Base-by-base conservation (phyloP, 202 grass and related monocot species). In the Cymbopogon flexuosus region DNA sequence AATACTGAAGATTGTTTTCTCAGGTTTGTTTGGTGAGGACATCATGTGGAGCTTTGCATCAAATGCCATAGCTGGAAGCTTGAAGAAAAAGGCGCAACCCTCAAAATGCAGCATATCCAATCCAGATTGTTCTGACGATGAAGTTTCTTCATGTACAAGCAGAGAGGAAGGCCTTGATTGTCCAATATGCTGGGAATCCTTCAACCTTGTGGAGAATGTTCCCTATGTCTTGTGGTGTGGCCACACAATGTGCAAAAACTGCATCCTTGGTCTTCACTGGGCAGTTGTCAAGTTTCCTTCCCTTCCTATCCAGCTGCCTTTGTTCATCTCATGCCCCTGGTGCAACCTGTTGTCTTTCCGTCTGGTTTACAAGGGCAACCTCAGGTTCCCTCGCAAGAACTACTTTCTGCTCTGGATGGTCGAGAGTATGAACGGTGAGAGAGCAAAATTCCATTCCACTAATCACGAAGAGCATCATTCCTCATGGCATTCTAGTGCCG, bases 391-490 rank as follows among this genome's bases (percentile, higher is more conserved):
- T 4, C 83, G 90, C 4, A 98, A 98, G 58, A 98, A 98, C 64
- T 98, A 95, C 64, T 95, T 94, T 70, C 86, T 95, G 54, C 87
- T 98, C 16, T 98, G 95, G 95, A 98, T 98, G 95, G 90, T 98
- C 13, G 92, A 98, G 84, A 86, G 82, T 65, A 94, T 90, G 90
- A 98, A 95, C 37, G 90, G 86, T 8, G 90, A 93, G 41, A 86
- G 88, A 87, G 84, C 73, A 18, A 93, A 87, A 66, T 88, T 89
- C 42, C 88, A 83, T 41, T 76, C 86, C 14, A 78, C 91, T 73
- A 68, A 61, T 37, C 86, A 78, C 0, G 78, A 78, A 9, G 81
- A 83, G 39, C 70, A 36, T 18, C 78, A 81, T 62, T 70, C 88
- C 13, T 33, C 80, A 15, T 86, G 85, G 61, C 66, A 81, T 80